Base-by-base conservation (phyloP, 148 eudicot species). In the Camellia lanceoleosa region DNA sequence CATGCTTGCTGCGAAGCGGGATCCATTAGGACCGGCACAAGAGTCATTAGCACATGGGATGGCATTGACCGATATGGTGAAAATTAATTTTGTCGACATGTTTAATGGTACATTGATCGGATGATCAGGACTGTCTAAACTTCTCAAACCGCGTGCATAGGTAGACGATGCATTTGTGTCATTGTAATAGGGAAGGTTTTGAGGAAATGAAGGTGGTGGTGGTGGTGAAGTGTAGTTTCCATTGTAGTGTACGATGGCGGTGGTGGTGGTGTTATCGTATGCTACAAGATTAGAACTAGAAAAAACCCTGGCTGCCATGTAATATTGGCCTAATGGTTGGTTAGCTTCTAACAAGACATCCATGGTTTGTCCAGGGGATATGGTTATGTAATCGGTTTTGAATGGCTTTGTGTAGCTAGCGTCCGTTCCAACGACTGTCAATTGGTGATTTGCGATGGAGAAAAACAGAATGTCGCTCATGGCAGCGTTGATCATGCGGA, bases 331-430 rank as follows among this genome's bases (percentile, higher is more conserved):
- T 0, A 3, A 30, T 16, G 30, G 30, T 18, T 74, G 77, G 66
- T 74, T 74, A 16, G 66, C 77, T 18, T 58, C 7, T 42, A 74
- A 14, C 14, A 74, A 59, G 66, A 62, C 77, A 18, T 74, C 77
- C 1, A 74, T 42, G 77, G 77, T 74, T 74, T 74, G 77, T 41
- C 77, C 77, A 8, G 77, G 77, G 12, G 77, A 74, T 18, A 74
- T 74, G 3, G 77, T 4, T 44, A 74, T 42, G 23, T 74, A 74
- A 6, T 58, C 63, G 15, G 30, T 8, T 74, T 59, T 74, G 10
- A 74, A 20, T 9, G 77, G 67, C 46, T 74, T 74, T 23, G 51
- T 59, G 77, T 74, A 74, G 77, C 52, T 59, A 18, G 15, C 77
- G 13, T 74, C 77, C 8, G 77, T 58, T 18, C 77, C 77, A 2